Conservation (phyloP, 2,329 filamentous ascomycete species). For the Chlorencoelia australis region DNA sequence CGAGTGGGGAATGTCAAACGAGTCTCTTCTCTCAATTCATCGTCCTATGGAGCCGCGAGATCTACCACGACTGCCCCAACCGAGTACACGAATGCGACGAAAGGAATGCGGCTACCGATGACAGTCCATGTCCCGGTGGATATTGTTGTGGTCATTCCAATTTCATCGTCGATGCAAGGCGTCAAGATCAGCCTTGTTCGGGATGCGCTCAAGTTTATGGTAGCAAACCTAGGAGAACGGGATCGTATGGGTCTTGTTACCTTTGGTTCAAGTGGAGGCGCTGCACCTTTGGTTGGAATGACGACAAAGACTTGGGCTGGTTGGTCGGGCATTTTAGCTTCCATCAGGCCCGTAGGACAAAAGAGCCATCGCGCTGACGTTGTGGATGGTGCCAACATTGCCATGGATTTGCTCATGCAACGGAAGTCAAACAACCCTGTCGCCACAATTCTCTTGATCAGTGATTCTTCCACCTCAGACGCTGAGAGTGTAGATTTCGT, state of each 20-base stretch:
- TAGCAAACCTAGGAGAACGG: constrained; percentile 77
- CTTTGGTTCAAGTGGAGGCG: constrained; percentile 88
- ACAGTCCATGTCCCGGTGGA: constrained; percentile 80
- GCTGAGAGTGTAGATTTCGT: constrained; percentile 96
- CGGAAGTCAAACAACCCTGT: constrained; percentile 92
- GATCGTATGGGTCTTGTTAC: constrained; percentile 97
- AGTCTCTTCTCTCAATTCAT: constrained; percentile 73
- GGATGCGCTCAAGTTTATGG: constrained; percentile 86
- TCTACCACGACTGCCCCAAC: constrained; percentile 84
- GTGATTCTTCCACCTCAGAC: constrained; percentile 91
- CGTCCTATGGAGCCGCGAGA: constrained; percentile 68
- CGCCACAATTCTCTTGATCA: constrained; percentile 91
- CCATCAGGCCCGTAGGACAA: constrained; percentile 87
- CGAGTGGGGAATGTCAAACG: constrained; percentile 48
- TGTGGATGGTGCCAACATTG: constrained; percentile 93
- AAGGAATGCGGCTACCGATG: constrained; percentile 28
- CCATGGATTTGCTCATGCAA: constrained; percentile 98
- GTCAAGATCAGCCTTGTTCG: constrained; percentile 92
- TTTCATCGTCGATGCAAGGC: constrained; percentile 98
- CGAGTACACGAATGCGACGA: constrained; percentile 68
- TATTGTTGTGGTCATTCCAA: constrained; percentile 90
- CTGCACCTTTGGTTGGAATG: constrained; percentile 95
- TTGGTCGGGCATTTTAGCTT: constrained; percentile 77
- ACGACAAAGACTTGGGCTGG: constrained; percentile 89
- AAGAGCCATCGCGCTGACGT: constrained; percentile 96